phyloP scores from a whole-genome alignment of 2,329 filamentous ascomycete genomes.

The Colletotrichum limetticola region DNA sequence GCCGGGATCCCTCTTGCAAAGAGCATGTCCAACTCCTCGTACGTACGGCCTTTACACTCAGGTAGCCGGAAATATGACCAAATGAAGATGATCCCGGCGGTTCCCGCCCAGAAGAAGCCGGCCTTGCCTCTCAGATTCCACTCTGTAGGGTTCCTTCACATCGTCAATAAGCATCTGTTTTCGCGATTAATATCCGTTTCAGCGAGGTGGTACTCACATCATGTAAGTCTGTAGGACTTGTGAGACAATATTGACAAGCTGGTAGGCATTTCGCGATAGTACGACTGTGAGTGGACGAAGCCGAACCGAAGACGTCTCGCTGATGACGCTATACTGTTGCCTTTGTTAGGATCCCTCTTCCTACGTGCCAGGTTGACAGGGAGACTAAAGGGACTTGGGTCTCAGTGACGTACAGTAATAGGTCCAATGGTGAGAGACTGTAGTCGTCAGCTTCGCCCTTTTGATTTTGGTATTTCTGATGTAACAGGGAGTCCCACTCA shows the following conservation, averaged over 20 bases:
- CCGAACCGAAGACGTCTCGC: slow-evolving; percentile 56
- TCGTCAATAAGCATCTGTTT: not conserved
- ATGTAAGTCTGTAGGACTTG: slow-evolving; percentile 49
- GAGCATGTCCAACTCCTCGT: slow-evolving; percentile 64
- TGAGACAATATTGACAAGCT: slow-evolving; percentile 51
- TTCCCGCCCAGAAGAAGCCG: slow-evolving; percentile 55
- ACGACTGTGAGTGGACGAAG: slow-evolving; percentile 58
- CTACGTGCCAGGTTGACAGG: not conserved
- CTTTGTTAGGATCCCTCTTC: not conserved
- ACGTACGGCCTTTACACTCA: slow-evolving; percentile 61
- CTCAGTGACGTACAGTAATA: slow-evolving; percentile 50
- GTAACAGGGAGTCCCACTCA: not conserved
- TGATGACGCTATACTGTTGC: slow-evolving; percentile 51
- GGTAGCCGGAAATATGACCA: slow-evolving; percentile 64
- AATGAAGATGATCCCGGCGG: slow-evolving; percentile 54
- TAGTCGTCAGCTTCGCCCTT: not conserved
- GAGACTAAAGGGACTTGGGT: not conserved
- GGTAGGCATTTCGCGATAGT: slow-evolving; percentile 53
- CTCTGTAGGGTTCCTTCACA: slow-evolving; percentile 42
- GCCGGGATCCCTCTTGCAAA: slow-evolving; percentile 56
- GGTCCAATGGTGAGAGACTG: slow-evolving; percentile 53
- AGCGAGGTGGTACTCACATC: slow-evolving; percentile 27
- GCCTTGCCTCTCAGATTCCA: slow-evolving; percentile 54
- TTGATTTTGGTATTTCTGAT: not conserved
- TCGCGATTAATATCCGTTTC: too few relatives aligned